Base-by-base conservation (phyloP, 352 stramenopile species). In the Blastocystis sp. region DNA sequence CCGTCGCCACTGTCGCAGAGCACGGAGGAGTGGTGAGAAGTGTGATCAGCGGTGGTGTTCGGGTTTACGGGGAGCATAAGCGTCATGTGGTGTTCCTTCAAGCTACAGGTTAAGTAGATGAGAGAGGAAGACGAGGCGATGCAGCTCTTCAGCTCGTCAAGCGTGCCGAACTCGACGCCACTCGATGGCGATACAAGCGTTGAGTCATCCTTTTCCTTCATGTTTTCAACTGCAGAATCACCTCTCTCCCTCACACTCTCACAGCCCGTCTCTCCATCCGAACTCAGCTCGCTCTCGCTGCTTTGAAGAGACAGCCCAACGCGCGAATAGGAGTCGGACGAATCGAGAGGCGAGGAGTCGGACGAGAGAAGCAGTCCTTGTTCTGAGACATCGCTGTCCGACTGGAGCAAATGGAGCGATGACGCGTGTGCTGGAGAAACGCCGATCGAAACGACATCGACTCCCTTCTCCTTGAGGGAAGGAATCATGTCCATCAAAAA, bases 341-440 rank as follows among this genome's bases (percentile, higher is more conserved):
- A 70, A 0, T 85, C 74, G 26, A 69, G 19, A 24, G 74, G 74
- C 41, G 74, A 85, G n/a, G 74, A 85, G 19, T 85, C 74, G 12
- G 66, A 21, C 2, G 74, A 85, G n/a, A 85, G n/a, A 1, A 50
- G 6, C 74, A 85, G n/a, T 33, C 71, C 71, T n/a, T 63, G 35
- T 62, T 80, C 69, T 80, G 59, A 33, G 61, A 19, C n/a, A n/a
- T 65, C 60, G 29, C 12, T 65, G 31, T 62, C n/a, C 9, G 9
- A 6, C 45, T 55, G 45, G 45, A 55, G 45, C 45, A 55, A 6
- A 16, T 55, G 45, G 45, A 55, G 45, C 24, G 41, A 41, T 1
- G 63, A 71, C 0, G 50, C 26, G 29, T 85, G 74, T 0, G 50
- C 74, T 19, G 60, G 29, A 16, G 74, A 69, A 31, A 62, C 21